A percentile compares a stretch with the other conserved stretches of the same genome.
These are phyloP conservation scores for Backusella westeae DNA, from an alignment of 192 early-diverging fungal genomes.

Conservation along the genomic window DNA sequence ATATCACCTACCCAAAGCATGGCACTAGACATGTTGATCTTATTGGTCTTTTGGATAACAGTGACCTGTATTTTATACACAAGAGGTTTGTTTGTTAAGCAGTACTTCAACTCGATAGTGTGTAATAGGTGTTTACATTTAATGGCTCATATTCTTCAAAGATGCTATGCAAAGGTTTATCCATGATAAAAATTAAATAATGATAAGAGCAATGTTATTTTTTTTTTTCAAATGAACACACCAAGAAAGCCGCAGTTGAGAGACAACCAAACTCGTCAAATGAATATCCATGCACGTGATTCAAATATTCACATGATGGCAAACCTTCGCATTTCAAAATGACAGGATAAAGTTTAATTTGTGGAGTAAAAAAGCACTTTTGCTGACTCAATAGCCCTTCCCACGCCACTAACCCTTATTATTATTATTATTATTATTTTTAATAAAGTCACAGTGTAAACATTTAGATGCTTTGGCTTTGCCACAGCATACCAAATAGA, in stretches of 20 bases:
- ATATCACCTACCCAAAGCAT: conserved; percentile 22
- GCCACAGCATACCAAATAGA: neutral
- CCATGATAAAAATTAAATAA: neutral
- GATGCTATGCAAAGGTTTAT: conserved; percentile 17
- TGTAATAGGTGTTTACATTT: neutral
- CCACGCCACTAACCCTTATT: neutral
- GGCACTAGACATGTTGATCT: conserved; percentile 4
- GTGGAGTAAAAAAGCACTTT: neutral
- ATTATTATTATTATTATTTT: neutral
- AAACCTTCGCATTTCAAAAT: neutral
- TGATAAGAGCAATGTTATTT: neutral
- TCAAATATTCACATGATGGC: neutral
- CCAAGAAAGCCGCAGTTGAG: neutral
- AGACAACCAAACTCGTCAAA: neutral
- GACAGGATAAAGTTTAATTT: neutral
- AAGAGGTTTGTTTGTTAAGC: neutral
- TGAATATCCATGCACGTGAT: neutral
- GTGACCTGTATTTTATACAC: conserved; percentile 10
- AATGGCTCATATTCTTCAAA: conserved; percentile 18
- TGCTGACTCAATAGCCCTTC: neutral
- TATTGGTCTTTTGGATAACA: conserved; percentile 15
- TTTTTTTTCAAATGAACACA: neutral
- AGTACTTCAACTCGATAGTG: neutral
- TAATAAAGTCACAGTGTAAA: neutral
- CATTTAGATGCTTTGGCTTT: neutral